Evolutionary conservation across 768 basidiomycete species (phyloP).

Genomic region (Tulasnella sp.): DNA sequence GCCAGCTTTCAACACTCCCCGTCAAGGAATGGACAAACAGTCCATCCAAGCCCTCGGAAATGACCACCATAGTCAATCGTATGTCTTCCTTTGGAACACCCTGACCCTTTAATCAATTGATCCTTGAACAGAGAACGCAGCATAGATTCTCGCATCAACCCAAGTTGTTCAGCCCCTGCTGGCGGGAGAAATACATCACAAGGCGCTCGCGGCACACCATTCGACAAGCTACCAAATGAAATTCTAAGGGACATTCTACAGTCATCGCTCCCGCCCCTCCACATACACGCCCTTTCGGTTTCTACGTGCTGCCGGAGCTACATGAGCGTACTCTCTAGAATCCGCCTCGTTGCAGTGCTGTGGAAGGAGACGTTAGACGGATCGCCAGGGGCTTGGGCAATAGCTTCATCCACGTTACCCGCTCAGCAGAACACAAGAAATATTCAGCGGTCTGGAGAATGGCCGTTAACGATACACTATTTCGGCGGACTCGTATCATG

Average conservation of each 20-base stretch:
- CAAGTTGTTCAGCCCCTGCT: neutral
- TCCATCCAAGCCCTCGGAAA: neutral
- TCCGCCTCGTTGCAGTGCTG: neutral
- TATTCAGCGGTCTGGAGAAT: neutral
- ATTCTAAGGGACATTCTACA: neutral
- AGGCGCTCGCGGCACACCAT: neutral
- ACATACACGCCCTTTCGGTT: neutral
- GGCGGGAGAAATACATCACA: neutral
- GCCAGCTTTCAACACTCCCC: neutral
- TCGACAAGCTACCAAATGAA: neutral
- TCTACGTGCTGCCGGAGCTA: neutral
- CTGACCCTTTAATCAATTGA: neutral
- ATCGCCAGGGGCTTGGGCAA: neutral
- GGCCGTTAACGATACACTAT: neutral
- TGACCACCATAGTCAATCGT: neutral
- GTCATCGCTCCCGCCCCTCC: neutral
- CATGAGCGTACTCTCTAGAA: neutral
- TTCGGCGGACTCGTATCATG: neutral
- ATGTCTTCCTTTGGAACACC: neutral
- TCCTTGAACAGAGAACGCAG: neutral
- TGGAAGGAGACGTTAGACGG: neutral
- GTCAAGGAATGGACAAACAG: neutral
- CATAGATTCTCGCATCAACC: neutral
- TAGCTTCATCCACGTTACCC: neutral
- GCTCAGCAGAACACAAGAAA: neutral